Conservation (phyloP, 305 asterid genomes). For the Ilex paraguariensis region DNA sequence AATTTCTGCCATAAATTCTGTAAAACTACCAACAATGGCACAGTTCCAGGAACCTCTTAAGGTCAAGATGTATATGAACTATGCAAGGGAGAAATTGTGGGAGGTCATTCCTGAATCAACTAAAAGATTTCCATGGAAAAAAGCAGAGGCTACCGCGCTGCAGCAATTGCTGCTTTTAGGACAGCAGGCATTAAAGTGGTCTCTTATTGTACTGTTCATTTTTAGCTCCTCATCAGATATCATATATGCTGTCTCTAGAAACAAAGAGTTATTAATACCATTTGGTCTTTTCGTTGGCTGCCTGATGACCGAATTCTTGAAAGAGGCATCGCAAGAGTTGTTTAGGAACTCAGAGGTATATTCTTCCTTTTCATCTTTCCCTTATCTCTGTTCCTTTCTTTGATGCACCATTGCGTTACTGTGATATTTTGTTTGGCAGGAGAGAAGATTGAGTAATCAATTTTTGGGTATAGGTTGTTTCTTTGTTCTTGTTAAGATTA, state of each 20-base stretch:
- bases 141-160: constrained; percentile 36
- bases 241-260: constrained; percentile 38
- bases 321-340: constrained; percentile 39
- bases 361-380: background rate
- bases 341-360: constrained; percentile 32
- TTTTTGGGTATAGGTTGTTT: constrained; percentile 41
- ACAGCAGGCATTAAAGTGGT: constrained; percentile 52
- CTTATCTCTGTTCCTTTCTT: background rate
- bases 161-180: constrained; percentile 30
- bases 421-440: constrained; percentile 27
- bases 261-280: constrained; percentile 57
- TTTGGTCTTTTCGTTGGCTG: constrained; percentile 54
- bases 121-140: constrained; percentile 52
- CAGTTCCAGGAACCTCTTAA: constrained; percentile 28
- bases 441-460: constrained; percentile 21
- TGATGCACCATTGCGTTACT: background rate
- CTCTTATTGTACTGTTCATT: constrained; percentile 31
- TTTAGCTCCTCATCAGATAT: constrained; percentile 39
- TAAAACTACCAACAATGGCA: constrained; percentile 30
- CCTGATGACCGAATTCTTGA: constrained; percentile 32
- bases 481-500: constrained; percentile 38
- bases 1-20: constrained; percentile 28
- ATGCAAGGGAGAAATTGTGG: constrained; percentile 30
- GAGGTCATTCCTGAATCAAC: constrained; percentile 36
- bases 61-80: constrained; percentile 22